These are phyloP conservation scores for Fusarium transvaalense DNA, from an alignment of 2,329 filamentous ascomycete genomes.

Conservation along the genomic window DNA sequence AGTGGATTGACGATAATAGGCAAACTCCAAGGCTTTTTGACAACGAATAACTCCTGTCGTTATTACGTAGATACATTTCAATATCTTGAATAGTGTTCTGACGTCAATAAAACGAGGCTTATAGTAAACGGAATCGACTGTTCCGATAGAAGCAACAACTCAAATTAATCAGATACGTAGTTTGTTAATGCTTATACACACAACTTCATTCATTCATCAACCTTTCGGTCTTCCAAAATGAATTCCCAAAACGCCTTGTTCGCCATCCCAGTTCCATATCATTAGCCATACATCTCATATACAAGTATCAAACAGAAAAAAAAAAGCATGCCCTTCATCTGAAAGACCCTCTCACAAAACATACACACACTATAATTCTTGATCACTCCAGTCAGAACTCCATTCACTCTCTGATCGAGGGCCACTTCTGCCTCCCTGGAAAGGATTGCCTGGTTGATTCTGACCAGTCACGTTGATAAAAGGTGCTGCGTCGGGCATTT, in stretches of 20 bases:
- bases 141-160: conserved; percentile 3
- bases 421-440: conserved; percentile 19
- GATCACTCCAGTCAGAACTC: conserved; percentile 16
- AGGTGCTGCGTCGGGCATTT: conserved; percentile 33
- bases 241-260: conserved; percentile 29
- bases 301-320: conserved; percentile 5
- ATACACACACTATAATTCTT: conserved; percentile 3
- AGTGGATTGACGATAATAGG: background rate
- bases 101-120: background rate
- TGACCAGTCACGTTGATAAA: conserved; percentile 46
- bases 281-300: conserved; percentile 30
- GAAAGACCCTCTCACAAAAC: background rate
- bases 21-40: conserved; percentile 33
- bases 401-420: conserved; percentile 23
- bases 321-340: background rate
- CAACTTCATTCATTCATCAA: conserved; percentile 13
- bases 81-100: background rate
- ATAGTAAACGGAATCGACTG: no score
- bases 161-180: background rate
- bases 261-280: conserved; percentile 31
- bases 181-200: conserved; percentile 8
- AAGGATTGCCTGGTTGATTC: conserved; percentile 35
- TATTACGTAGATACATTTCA: background rate
- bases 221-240: conserved; percentile 4
- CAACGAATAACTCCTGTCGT: background rate